Conservation (phyloP, 768 basidiomycete species). For the Kwoniella sp. region DNA sequence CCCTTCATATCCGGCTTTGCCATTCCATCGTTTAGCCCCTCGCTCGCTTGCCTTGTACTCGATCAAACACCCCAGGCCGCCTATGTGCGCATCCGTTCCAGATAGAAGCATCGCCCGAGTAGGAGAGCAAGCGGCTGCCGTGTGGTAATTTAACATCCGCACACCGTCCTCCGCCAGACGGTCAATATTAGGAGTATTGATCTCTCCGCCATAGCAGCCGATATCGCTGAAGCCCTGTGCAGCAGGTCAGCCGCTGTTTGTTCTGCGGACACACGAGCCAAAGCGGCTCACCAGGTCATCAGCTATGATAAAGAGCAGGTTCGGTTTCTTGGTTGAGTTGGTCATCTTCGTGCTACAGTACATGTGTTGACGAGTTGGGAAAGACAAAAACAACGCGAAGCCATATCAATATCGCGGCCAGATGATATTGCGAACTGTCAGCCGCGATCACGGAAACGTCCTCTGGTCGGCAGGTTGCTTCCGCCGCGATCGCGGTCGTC, state of each 20-base stretch:
- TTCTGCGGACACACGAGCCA: no score
- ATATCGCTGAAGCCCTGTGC: conserved; percentile 11
- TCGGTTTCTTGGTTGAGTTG: conserved; percentile 4
- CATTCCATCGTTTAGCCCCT: conserved; percentile 10
- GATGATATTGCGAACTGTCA: no score
- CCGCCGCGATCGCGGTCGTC: no score
- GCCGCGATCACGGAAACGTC: no score
- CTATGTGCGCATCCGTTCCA: conserved; percentile 26
- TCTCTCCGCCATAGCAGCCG: conserved; percentile 36
- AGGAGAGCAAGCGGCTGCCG: conserved; percentile 13
- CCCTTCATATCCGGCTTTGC: conserved; percentile 17
- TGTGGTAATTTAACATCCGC: conserved; percentile 24
- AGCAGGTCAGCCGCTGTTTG: no score
- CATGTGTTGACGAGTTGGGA: no score
- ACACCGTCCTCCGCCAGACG: conserved; percentile 28
- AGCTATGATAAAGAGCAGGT: conserved; percentile 39
- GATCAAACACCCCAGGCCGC: conserved; percentile 10
- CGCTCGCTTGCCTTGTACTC: background rate
- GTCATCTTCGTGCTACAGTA: no score
- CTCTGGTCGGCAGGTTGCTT: no score
- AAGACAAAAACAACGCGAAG: no score
- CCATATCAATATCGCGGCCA: no score
- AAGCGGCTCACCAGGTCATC: conserved; percentile 16
- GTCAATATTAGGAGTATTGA: conserved; percentile 38
- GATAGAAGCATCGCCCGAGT: conserved; percentile 21